Evolutionary conservation across 2,329 filamentous ascomycete species (phyloP).

Genomic region (Colletotrichum spinosum): DNA sequence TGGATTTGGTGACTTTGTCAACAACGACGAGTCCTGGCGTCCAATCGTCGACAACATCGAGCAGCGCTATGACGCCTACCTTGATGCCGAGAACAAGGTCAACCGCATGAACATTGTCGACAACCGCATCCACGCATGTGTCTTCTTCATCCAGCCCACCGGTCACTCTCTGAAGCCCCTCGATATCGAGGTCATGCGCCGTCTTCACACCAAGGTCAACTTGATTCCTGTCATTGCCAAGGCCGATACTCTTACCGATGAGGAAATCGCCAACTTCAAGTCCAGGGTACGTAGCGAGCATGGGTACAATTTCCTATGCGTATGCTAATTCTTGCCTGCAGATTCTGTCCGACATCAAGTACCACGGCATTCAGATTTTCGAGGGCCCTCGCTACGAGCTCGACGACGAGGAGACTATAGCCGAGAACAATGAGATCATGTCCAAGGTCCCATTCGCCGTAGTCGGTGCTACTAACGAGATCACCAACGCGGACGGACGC

Average conservation of each 20-base stretch:
- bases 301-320: not conserved
- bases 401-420: slow-evolving; percentile 99
- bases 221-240: slow-evolving; percentile 99
- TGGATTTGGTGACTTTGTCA: slow-evolving; percentile 98
- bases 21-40: slow-evolving; percentile 99
- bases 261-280: slow-evolving; percentile 96
- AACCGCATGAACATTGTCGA: slow-evolving; percentile 99
- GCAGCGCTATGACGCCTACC: slow-evolving; percentile 97
- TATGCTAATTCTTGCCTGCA: slow-evolving; percentile 51
- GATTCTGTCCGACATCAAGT: slow-evolving; percentile 97
- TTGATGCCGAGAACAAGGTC: slow-evolving; percentile 99
- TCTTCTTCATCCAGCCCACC: slow-evolving; percentile 99
- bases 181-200: slow-evolving; percentile 99
- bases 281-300: slow-evolving; percentile 77
- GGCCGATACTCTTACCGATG: slow-evolving; percentile 96
- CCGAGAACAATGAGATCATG: slow-evolving; percentile 99
- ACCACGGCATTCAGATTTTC: slow-evolving; percentile 98
- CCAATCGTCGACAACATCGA: slow-evolving; percentile 99
- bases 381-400: slow-evolving; percentile 98
- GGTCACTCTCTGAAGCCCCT: slow-evolving; percentile 98
- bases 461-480: slow-evolving; percentile 95
- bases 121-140: slow-evolving; percentile 98
- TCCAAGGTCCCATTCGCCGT: slow-evolving; percentile 99
- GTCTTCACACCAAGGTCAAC: slow-evolving; percentile 99
- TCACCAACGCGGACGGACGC: slow-evolving; percentile 89